phyloP scores from a whole-genome alignment of 2,329 filamentous ascomycete genomes.

The Plenodomus biglobosus region DNA sequence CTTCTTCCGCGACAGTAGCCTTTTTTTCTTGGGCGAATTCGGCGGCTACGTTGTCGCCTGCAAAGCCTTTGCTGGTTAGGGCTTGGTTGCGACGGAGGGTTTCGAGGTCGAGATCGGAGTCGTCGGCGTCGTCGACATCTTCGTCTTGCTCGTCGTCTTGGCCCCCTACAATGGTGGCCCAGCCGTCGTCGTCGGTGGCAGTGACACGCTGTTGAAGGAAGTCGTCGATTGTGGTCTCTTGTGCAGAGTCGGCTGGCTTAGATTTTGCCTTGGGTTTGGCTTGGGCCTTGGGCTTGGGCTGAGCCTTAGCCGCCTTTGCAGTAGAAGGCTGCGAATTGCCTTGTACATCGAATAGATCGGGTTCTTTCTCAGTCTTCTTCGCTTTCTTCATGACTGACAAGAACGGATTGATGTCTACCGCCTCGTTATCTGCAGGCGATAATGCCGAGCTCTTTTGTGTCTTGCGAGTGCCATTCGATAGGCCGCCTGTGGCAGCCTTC shows the following conservation, averaged over 20 bases:
- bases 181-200: constrained; percentile 46
- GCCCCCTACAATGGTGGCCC: constrained; percentile 47
- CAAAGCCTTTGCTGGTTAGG: constrained; percentile 81
- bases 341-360: constrained; percentile 16
- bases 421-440: constrained; percentile 8
- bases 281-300: constrained; percentile 20
- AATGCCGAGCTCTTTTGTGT: constrained; percentile 5
- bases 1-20: constrained; percentile 70
- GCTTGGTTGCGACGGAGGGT: constrained; percentile 56
- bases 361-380: constrained; percentile 21
- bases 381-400: constrained; percentile 34
- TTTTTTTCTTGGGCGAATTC: constrained; percentile 83
- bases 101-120: constrained; percentile 46
- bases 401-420: constrained; percentile 35
- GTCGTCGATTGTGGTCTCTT: constrained; percentile 25
- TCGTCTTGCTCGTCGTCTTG: constrained; percentile 35
- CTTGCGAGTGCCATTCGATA: constrained; percentile 17
- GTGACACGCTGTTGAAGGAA: constrained; percentile 39
- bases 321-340: constrained; percentile 7
- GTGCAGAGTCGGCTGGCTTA: constrained; percentile 6
- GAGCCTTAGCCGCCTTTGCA: constrained; percentile 6
- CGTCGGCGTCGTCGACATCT: constrained; percentile 36
- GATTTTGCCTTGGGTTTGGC: constrained; percentile 22
- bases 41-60: constrained; percentile 76
- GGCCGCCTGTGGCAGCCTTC: constrained; percentile 13